These are phyloP conservation scores for Metschnikowia hibisci DNA, from an alignment of 805 yeast genomes.

Conservation along the genomic window DNA sequence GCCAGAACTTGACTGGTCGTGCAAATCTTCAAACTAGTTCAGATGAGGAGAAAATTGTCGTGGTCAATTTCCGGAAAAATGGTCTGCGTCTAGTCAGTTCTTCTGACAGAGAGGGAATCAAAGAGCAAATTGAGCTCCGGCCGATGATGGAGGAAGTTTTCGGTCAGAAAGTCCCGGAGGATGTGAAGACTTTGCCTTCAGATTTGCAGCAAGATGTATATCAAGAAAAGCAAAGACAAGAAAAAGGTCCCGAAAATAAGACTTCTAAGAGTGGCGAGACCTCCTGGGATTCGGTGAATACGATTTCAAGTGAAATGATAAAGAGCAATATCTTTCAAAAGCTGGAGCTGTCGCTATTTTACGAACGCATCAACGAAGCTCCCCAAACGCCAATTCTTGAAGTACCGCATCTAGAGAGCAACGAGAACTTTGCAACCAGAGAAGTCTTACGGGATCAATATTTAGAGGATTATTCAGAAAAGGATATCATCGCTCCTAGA, in stretches of 20 bases:
- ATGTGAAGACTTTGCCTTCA: too few species aligned
- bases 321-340: neutral
- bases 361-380: neutral
- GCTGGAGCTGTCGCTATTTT: neutral
- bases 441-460: neutral
- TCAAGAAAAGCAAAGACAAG: too few species aligned
- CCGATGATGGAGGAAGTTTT: too few species aligned
- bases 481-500: too few species aligned
- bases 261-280: too few species aligned
- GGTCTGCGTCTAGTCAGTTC: slow-evolving; percentile 1
- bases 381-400: neutral
- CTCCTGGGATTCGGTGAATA: too few species aligned
- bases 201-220: too few species aligned
- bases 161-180: too few species aligned
- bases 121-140: neutral
- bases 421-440: slow-evolving; percentile 1
- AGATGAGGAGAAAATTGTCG: neutral
- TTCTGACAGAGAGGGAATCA: neutral
- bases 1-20: neutral
- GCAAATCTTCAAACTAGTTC: neutral
- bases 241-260: too few species aligned
- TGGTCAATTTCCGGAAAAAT: slow-evolving; percentile 4
- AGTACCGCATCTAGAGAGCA: neutral
- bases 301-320: too few species aligned
- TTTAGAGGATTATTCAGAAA: neutral